Evolutionary conservation across 495 filamentous ascomycete species (phyloP).

Genomic region (Glonium stellatum): DNA sequence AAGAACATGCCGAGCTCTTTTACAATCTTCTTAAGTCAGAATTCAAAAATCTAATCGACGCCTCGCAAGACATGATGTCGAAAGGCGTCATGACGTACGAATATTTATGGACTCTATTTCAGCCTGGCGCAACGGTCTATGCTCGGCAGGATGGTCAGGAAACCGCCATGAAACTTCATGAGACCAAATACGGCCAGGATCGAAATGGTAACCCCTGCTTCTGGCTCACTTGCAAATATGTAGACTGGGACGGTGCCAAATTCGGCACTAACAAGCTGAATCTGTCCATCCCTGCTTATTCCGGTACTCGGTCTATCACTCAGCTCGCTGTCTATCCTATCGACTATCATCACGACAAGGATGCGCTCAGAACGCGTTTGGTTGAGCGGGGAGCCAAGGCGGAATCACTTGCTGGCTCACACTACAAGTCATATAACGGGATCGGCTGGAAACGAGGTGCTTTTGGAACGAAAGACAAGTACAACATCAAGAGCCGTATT

Average conservation of each 20-base stretch:
- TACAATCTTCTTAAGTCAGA: conserved; percentile 51
- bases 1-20: conserved; percentile 52
- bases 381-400: conserved; percentile 36
- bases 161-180: conserved; percentile 36
- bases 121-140: conserved; percentile 43
- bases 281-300: conserved; percentile 45
- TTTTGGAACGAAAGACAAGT: conserved; percentile 37
- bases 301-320: conserved; percentile 51
- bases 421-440: conserved; percentile 57
- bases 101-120: conserved; percentile 51
- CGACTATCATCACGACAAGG: conserved; percentile 45
- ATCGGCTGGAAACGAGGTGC: conserved; percentile 35
- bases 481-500: conserved; percentile 48
- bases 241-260: conserved; percentile 54
- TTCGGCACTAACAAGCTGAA: conserved; percentile 46
- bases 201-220: conserved; percentile 29
- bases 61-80: conserved; percentile 49
- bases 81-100: conserved; percentile 56
- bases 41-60: conserved; percentile 49
- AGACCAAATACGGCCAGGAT: conserved; percentile 33
- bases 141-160: conserved; percentile 35
- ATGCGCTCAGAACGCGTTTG: conserved; percentile 34
- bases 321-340: conserved; percentile 52
- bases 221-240: conserved; percentile 39
- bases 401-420: conserved; percentile 48